These are phyloP conservation scores for Pouteria campechiana DNA, from an alignment of 179 eudicot genomes.

Conservation along the genomic window DNA sequence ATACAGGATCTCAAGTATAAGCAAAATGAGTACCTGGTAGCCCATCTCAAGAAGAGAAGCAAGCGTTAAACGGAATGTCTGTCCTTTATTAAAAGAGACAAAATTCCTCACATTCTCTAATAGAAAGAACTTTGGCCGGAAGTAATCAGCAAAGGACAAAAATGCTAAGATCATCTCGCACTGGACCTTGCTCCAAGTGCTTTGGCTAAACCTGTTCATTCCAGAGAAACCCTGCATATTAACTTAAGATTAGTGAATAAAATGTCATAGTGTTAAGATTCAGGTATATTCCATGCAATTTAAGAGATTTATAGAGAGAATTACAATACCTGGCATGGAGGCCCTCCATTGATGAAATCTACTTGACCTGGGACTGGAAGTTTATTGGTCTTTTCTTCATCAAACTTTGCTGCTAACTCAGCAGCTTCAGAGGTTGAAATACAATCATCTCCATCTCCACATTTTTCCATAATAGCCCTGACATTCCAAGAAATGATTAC, in stretches of 20 bases:
- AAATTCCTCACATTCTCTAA: constrained; percentile 91
- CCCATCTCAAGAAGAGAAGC: constrained; percentile 99
- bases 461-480: constrained; percentile 74
- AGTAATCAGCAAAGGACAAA: constrained; percentile 89
- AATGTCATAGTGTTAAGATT: no score
- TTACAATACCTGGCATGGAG: constrained; percentile 81
- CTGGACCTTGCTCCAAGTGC: constrained; percentile 97
- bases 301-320: background rate
- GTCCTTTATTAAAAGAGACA: constrained; percentile 95
- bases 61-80: constrained; percentile 79
- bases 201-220: constrained; percentile 88
- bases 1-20: no score
- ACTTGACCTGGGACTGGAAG: constrained; percentile 85
- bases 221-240: constrained; percentile 97
- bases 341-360: constrained; percentile 95
- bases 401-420: constrained; percentile 54
- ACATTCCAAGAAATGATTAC: no score
- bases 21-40: constrained; percentile 66
- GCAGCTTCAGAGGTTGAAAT: constrained; percentile 66
- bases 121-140: constrained; percentile 81
- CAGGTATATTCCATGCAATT: background rate
- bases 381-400: constrained; percentile 34
- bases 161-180: constrained; percentile 98
- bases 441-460: constrained; percentile 82
- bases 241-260: no score